Conservation (phyloP, 1,139 yeast species). For the Blastobotrys buckinghamii region DNA sequence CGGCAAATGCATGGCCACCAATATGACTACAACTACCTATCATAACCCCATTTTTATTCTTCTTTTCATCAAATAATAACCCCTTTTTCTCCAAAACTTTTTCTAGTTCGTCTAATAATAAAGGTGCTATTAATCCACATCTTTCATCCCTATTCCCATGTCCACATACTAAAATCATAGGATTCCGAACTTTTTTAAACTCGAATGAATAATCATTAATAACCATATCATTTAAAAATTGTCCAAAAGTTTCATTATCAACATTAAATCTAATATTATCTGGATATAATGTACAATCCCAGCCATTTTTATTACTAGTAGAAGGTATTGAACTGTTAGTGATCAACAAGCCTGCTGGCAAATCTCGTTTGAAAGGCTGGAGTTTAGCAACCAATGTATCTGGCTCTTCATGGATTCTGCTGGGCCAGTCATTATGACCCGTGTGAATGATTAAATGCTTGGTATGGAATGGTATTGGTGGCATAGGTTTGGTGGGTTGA, state of each 20-base stretch:
- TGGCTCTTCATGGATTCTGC: slow-evolving; percentile 47
- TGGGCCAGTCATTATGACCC: slow-evolving; percentile 46
- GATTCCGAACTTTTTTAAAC: slow-evolving; percentile 6
- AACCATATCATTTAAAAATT: slow-evolving; percentile 41
- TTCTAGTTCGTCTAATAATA: slow-evolving; percentile 46
- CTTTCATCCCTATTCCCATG: slow-evolving; percentile 57
- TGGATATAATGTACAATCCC: slow-evolving; percentile 44
- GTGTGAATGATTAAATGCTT: slow-evolving; percentile 53
- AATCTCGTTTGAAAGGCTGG: slow-evolving; percentile 4
- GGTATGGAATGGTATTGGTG: slow-evolving; percentile 45
- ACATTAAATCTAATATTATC: slow-evolving; percentile 43
- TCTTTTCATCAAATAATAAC: slow-evolving; percentile 24
- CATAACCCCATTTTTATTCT: slow-evolving; percentile 33
- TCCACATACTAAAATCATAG: slow-evolving; percentile 52
- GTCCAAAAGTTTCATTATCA: slow-evolving; percentile 29
- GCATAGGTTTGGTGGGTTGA: slow-evolving; percentile 17
- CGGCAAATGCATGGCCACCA: slow-evolving; percentile 78
- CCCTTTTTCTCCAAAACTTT: slow-evolving; percentile 36
- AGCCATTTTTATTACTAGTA: slow-evolving; percentile 19
- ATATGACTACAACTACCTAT: slow-evolving; percentile 61
- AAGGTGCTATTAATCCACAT: slow-evolving; percentile 62
- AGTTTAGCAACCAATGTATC: slow-evolving; percentile 35
- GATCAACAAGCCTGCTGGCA: slow-evolving; percentile 37
- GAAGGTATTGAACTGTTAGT: slow-evolving; percentile 44
- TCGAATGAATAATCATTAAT: not conserved